Evolutionary conservation across 2,329 filamentous ascomycete genomes (phyloP), one percentile per base, ranked within the genome.

Genomic region (Trichoderma simmonsii): DNA sequence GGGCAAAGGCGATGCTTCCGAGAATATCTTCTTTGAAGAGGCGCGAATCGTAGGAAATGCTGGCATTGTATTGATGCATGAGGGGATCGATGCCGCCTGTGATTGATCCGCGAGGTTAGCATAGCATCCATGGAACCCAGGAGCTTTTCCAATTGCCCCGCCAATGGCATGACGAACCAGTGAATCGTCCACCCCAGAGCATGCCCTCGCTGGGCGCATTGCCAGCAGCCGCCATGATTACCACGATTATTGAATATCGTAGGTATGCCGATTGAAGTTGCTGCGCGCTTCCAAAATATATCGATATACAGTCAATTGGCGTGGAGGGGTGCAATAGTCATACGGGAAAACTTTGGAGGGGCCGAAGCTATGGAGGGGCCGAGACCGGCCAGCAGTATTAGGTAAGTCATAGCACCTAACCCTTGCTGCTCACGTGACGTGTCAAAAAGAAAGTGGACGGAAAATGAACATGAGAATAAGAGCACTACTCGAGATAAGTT

Each of bases 11-110:
- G 75, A 97, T 92, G 71, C 87, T 91, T 75, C 94, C 94, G 9
- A 88, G 87, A 77, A 97, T 95, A 78, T 97, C 94, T 80, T 96
- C 89, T 73, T 90, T 89, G 84, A 93, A 93, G 77, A 97, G 91
- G 68, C 86, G 86, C 75, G 90, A 90, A 82, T 97, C 94, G 82
- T 92, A 95, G 79, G 89, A 89, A 76, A 97, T 91, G 70, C 21
- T 28, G 65, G 65, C 91, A 82, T 97, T 97, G 85, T 95, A 97
- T 76, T 92, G 86, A 72, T 90, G 87, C 93, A 97, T 97, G 65
- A 97, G 88, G 65, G 93, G 93, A 83, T 97, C 93, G 76, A 95
- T 89, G 75, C 88, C 92, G 43, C 76, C 76, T 79, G 8, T 14
- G 21, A 28, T 73, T 14, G 26, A 28, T 73, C 24, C 74, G 74